These are phyloP conservation scores for Tricholoma matsutake DNA, from an alignment of 768 basidiomycete genomes.

Conservation along the genomic window DNA sequence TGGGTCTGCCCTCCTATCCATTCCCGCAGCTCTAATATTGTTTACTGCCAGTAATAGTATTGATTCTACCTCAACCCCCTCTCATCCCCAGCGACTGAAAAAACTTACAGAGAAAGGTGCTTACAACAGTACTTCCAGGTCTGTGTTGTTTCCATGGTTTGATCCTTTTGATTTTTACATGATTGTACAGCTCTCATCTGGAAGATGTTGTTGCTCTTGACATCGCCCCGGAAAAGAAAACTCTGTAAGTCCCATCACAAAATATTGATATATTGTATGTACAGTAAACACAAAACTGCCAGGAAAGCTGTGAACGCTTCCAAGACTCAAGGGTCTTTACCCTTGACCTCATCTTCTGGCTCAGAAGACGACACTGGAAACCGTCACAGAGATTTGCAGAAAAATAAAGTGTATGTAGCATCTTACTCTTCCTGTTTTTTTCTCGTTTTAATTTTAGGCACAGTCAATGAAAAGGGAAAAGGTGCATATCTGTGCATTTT, in stretches of 20 bases:
- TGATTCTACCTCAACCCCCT: background rate
- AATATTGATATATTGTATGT: background rate
- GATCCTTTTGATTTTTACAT: background rate
- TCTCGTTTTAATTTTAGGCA: too few relatives aligned
- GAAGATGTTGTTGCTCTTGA: background rate
- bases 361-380: background rate
- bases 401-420: background rate
- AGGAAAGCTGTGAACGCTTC: background rate
- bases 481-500: too few relatives aligned
- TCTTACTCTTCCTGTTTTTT: too few relatives aligned
- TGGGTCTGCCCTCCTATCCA: background rate
- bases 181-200: background rate
- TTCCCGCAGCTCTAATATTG: background rate
- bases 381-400: background rate
- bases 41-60: background rate
- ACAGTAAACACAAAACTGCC: background rate
- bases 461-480: too few relatives aligned
- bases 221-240: background rate
- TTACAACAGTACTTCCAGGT: background rate
- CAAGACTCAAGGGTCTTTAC: background rate
- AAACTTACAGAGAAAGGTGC: background rate
- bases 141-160: background rate
- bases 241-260: background rate
- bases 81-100: background rate
- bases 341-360: background rate